phyloP scores from a whole-genome alignment of 2,329 filamentous ascomycete species.

The Botrytis hyacinthi region DNA sequence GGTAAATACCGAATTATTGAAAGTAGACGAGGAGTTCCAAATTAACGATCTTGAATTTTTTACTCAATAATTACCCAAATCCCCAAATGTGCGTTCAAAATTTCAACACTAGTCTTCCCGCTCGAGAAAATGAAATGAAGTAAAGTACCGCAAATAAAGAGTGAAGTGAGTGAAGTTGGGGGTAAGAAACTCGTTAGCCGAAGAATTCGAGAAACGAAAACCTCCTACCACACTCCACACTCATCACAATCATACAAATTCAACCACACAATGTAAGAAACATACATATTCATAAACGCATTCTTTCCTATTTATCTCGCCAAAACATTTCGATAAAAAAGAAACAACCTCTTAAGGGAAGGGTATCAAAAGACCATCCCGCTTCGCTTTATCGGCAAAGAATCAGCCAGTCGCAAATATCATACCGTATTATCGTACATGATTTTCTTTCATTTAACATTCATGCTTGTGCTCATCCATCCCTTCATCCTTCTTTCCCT shows the following conservation, averaged over 20 bases:
- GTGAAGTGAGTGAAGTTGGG: neutral
- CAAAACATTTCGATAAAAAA: neutral
- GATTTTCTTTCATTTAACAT: constrained; percentile 16
- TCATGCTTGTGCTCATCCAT: constrained; percentile 10
- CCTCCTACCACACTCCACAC: neutral
- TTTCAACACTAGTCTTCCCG: neutral
- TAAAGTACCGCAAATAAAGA: neutral
- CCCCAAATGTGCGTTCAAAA: neutral
- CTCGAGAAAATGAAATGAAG: neutral
- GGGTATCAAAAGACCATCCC: constrained; percentile 15
- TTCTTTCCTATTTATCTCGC: neutral
- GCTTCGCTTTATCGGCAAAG: constrained; percentile 8
- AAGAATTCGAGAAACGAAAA: neutral
- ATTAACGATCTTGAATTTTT: too few species aligned
- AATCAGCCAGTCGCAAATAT: constrained; percentile 15
- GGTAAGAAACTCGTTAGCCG: neutral
- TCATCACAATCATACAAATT: neutral
- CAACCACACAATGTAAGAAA: neutral
- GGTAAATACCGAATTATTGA: too few species aligned
- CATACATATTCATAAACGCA: neutral
- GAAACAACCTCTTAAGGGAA: constrained; percentile 10
- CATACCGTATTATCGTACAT: constrained; percentile 13
- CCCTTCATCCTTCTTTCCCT: neutral
- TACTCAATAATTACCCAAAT: neutral
- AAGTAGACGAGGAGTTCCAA: neutral